A percentile compares a stretch with the other conserved stretches of the same genome.
These are phyloP conservation scores for Epichloe bromicola DNA, from an alignment of 2,329 filamentous ascomycete species.

Conservation along the genomic window DNA sequence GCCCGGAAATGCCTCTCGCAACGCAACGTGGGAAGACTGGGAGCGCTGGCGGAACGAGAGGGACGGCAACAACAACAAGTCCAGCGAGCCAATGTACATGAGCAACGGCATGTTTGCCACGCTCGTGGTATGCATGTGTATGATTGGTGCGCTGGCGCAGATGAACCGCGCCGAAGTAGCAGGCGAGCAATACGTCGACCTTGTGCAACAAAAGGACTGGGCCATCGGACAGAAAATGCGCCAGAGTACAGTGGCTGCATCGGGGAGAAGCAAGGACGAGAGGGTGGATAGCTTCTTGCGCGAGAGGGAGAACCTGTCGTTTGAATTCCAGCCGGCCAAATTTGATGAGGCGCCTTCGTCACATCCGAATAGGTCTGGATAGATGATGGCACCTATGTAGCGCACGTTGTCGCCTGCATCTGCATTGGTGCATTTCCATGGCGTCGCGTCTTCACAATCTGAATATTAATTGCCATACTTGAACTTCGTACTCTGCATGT, in stretches of 20 bases:
- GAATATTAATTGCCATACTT: too few relatives aligned
- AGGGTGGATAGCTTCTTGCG: conserved; percentile 68
- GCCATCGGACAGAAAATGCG: conserved; percentile 49
- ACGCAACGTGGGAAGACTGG: conserved; percentile 98
- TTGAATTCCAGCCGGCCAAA: conserved; percentile 18
- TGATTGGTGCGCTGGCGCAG: conserved; percentile 61
- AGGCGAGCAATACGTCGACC: conserved; percentile 49
- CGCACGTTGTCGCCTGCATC: too few relatives aligned
- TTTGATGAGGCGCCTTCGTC: conserved; percentile 13
- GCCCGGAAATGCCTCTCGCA: conserved; percentile 41
- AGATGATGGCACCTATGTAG: neutral
- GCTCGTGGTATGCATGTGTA: conserved; percentile 55
- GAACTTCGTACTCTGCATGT: too few relatives aligned
- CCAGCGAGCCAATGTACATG: conserved; percentile 47
- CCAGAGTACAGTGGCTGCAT: conserved; percentile 38
- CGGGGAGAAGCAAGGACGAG: conserved; percentile 43
- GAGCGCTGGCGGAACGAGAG: conserved; percentile 58
- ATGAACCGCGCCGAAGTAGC: conserved; percentile 53
- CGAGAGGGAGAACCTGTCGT: conserved; percentile 44
- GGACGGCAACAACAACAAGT: conserved; percentile 27
- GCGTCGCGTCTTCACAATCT: too few relatives aligned
- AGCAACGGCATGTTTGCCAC: conserved; percentile 64
- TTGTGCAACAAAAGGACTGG: conserved; percentile 51
- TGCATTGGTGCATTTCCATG: too few relatives aligned
- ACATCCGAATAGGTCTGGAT: conserved; percentile 4